A percentile compares a stretch with the other conserved stretches of the same genome.
phyloP scores from a whole-genome alignment of 176 grass and related monocot species.

The Aegilops bicornis region DNA sequence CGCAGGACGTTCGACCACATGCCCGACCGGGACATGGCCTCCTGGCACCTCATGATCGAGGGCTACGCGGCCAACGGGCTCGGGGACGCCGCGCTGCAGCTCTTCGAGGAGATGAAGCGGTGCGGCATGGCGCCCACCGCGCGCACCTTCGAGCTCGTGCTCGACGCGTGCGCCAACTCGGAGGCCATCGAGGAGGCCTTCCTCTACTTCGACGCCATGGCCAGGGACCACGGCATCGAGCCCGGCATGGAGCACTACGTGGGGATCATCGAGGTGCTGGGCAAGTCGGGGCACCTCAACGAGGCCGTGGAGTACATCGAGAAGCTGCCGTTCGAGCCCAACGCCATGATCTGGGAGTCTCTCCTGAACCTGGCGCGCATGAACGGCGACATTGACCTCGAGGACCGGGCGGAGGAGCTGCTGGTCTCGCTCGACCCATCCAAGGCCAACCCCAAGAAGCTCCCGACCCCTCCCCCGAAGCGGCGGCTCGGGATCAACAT shows the following conservation, averaged over 20 bases:
- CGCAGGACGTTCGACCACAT: conserved; percentile 82
- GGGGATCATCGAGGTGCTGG: conserved; percentile 67
- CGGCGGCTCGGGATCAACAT: conserved; percentile 80
- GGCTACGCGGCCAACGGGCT: conserved; percentile 65
- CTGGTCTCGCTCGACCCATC: conserved; percentile 62
- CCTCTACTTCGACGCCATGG: conserved; percentile 78
- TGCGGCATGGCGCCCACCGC: conserved; percentile 35
- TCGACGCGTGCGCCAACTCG: conserved; percentile 70
- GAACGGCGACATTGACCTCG: conserved; percentile 83
- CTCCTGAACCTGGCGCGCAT: conserved; percentile 59
- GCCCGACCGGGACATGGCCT: conserved; percentile 74
- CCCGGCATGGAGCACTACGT: conserved; percentile 70
- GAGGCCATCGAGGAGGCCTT: conserved; percentile 87
- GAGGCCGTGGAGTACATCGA: conserved; percentile 87
- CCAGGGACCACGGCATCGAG: conserved; percentile 56
- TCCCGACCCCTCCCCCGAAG: conserved; percentile 64
- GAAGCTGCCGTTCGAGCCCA: conserved; percentile 73
- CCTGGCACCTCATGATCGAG: conserved; percentile 83
- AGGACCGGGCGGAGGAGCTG: conserved; percentile 65
- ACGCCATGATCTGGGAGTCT: conserved; percentile 55
- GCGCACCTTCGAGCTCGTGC: conserved; percentile 52
- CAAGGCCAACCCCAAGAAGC: conserved; percentile 50
- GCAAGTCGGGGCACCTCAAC: conserved; percentile 75
- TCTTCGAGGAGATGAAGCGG: conserved; percentile 71
- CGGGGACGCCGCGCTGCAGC: conserved; percentile 60